These are phyloP conservation scores for Neolecta irregularis DNA, from an alignment of 1,139 yeast species.

Conservation along the genomic window DNA sequence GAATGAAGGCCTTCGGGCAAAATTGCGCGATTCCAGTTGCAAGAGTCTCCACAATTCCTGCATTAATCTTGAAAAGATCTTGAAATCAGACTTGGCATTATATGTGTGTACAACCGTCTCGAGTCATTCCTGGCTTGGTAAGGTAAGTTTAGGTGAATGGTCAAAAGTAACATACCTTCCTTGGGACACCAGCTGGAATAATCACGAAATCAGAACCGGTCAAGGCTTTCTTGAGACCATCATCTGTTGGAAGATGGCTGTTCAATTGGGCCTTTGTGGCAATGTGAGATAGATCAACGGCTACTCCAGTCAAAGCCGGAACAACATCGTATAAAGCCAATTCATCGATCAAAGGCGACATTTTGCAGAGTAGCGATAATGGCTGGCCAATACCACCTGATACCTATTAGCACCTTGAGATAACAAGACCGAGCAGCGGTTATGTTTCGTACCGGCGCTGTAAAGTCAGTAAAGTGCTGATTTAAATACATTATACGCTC, in stretches of 20 bases:
- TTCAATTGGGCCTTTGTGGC: constrained; percentile 62
- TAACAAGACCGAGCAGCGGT: constrained; percentile 25
- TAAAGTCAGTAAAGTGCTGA: background rate
- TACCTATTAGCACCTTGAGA: constrained; percentile 5
- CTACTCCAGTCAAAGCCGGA: constrained; percentile 85
- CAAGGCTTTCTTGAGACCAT: constrained; percentile 40
- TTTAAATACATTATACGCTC: constrained; percentile 22
- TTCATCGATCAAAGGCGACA: constrained; percentile 35
- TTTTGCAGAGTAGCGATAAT: constrained; percentile 61
- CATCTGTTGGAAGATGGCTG: constrained; percentile 53
- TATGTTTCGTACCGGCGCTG: constrained; percentile 2
- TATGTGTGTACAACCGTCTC: too few species aligned
- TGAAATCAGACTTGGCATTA: too few species aligned
- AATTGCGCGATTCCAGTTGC: constrained; percentile 62
- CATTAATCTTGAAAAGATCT: constrained; percentile 83
- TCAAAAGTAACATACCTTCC: constrained; percentile 35
- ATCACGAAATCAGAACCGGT: constrained; percentile 61
- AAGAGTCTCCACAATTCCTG: constrained; percentile 71
- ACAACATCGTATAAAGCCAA: constrained; percentile 77
- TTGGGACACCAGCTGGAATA: constrained; percentile 93
- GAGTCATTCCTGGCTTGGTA: constrained; percentile 85
- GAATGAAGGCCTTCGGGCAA: constrained; percentile 61
- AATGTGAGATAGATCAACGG: constrained; percentile 79
- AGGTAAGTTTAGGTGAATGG: background rate
- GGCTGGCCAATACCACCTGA: constrained; percentile 66